phyloP scores from a whole-genome alignment of 768 basidiomycete species.

The Kwoniella shandongensis region DNA sequence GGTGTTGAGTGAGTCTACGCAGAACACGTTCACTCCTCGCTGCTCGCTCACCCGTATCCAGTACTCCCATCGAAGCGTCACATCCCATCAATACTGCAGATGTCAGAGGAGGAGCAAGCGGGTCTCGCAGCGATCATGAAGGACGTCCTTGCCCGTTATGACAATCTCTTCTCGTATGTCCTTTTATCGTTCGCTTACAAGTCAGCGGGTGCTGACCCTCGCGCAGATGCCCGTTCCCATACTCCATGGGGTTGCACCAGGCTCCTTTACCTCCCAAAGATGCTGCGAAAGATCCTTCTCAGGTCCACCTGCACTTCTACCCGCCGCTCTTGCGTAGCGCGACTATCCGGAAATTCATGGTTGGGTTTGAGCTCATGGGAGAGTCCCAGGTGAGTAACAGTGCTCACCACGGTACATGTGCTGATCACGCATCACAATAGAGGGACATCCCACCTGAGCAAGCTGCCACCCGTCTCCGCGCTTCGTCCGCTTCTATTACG shows the following conservation, averaged over 20 bases:
- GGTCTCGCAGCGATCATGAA: conserved; percentile 61
- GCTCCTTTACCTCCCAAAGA: conserved; percentile 51
- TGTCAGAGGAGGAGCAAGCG: conserved; percentile 63
- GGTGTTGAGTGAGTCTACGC: conserved; percentile 55
- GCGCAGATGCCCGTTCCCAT: conserved; percentile 75
- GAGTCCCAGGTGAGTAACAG: conserved; percentile 64
- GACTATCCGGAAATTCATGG: conserved; percentile 81
- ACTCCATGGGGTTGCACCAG: conserved; percentile 94
- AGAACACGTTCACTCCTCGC: not conserved
- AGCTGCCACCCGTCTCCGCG: conserved; percentile 59
- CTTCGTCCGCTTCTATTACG: too few relatives aligned
- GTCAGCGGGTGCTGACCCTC: not conserved
- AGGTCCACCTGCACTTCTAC: conserved; percentile 82
- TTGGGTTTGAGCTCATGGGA: conserved; percentile 90
- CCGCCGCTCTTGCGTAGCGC: conserved; percentile 82
- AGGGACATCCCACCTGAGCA: conserved; percentile 86
- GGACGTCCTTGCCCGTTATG: conserved; percentile 38
- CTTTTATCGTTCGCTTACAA: not conserved
- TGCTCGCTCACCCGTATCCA: not conserved
- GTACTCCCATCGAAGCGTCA: conserved; percentile 2
- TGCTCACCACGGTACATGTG: not conserved
- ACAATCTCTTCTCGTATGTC: conserved; percentile 49
- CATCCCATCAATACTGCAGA: conserved; percentile 66
- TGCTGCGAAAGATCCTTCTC: conserved; percentile 56
- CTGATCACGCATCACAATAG: conserved; percentile 24